Base-by-base conservation (phyloP, 306 rosid genomes). In the Cucurbita pepo region DNA sequence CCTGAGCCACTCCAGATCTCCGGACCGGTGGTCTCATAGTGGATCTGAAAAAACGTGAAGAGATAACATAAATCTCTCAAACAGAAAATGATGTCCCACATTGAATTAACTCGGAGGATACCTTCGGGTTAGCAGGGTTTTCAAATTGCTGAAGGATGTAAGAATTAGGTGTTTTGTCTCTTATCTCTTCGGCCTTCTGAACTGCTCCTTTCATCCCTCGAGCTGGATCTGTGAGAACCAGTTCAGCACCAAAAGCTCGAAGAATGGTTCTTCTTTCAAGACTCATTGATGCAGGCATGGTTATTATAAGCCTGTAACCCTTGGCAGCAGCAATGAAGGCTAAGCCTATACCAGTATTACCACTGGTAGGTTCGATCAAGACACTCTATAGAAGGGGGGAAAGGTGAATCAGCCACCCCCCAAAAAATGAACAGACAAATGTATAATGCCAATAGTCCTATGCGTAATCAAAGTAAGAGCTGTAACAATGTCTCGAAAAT, bases 291-390 rank as follows among this genome's bases (percentile, higher is more conserved):
- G 96, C 80, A 77, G 97, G 97, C 97, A 91, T 87, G 76, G 91
- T 85, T 72, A 91, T 91, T 77, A 88, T 77, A 73, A 91, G 88
- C 73, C 77, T 85, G 84, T 91, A 91, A 75, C 95, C 95, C 87
- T 88, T 91, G 47, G 97, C 97, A 53, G 97, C 97, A 13, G 97
- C 92, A 81, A 91, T 88, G 85, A 91, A 91, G 19, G 96, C 97
- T 87, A 91, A 82, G 5, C 96, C 97, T 67, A 88, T 91, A 83
- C 96, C 97, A 69, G 97, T 91, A 82, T 91, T 91, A 47, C 97
- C 96, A 9, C 97, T 91, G 22, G 97, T 91, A 72, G 97, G 92
- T 84, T 91, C 97, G 76, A 91, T 78, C 67, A 91, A 83, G 75
- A 87, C 82, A 79, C 96, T 91, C 97, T 91, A 81, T 77, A 76